phyloP scores from a whole-genome alignment of 192 early-diverging fungal genomes.

The Chytriomyces sp. region DNA sequence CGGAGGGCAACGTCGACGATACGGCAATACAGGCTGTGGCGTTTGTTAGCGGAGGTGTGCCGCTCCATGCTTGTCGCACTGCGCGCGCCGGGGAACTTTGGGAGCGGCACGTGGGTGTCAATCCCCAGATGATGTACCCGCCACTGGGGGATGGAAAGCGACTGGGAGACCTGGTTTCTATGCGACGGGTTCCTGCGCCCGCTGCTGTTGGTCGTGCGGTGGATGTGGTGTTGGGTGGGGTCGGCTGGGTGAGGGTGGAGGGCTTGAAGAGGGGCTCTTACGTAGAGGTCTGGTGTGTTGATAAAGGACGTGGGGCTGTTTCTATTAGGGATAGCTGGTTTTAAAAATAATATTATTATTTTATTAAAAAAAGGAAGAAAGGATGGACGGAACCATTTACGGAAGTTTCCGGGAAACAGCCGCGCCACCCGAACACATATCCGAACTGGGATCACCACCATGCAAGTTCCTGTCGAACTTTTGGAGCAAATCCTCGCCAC shows the following conservation, averaged over 20 bases:
- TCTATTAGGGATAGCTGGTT: neutral
- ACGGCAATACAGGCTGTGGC: neutral
- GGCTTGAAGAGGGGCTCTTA: neutral
- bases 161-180: neutral
- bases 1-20: neutral
- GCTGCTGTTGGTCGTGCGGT: neutral
- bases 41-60: neutral
- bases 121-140: conserved; percentile 14
- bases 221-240: conserved; percentile 22
- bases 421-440: too few species aligned
- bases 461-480: too few species aligned
- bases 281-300: conserved; percentile 8
- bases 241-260: conserved; percentile 7
- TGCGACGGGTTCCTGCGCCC: neutral
- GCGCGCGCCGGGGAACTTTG: neutral
- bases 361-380: neutral
- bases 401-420: too few species aligned
- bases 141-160: conserved; percentile 3
- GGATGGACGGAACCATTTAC: too few species aligned
- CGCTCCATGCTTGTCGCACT: conserved; percentile 14
- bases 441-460: too few species aligned
- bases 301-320: neutral
- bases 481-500: too few species aligned
- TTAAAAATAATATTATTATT: neutral
- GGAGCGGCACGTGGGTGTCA: neutral